A percentile compares a stretch with the other conserved stretches of the same genome.
phyloP scores from a whole-genome alignment of 2,329 filamentous ascomycete genomes.

The Polychaeton citri region DNA sequence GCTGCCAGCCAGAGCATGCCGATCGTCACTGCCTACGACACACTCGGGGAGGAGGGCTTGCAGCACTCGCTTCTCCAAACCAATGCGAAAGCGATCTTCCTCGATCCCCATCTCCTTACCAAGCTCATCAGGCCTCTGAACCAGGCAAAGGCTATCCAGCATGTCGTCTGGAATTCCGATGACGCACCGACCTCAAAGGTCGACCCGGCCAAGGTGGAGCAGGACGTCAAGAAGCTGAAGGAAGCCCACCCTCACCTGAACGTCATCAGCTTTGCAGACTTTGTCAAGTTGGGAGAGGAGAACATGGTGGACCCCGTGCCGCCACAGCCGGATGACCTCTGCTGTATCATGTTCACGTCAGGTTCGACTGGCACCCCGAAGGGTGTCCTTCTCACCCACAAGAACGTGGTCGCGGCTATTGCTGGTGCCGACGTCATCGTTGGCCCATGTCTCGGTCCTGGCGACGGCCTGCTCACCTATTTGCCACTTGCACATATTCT shows the following conservation, averaged over 20 bases:
- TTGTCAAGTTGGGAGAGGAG: slow-evolving; percentile 44
- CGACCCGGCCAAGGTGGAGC: slow-evolving; percentile 33
- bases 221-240: slow-evolving; percentile 41
- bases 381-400: slow-evolving; percentile 73
- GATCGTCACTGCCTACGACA: slow-evolving; percentile 92
- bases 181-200: slow-evolving; percentile 18
- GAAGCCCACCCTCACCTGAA: slow-evolving; percentile 39
- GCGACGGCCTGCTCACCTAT: slow-evolving; percentile 75
- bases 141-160: slow-evolving; percentile 41
- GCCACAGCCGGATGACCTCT: slow-evolving; percentile 62
- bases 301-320: slow-evolving; percentile 59
- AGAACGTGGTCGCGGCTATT: slow-evolving; percentile 64
- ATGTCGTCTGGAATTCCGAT: slow-evolving; percentile 46
- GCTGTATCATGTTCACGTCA: slow-evolving; percentile 73
- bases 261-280: slow-evolving; percentile 42
- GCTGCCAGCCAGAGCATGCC: slow-evolving; percentile 73
- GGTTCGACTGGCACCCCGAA: slow-evolving; percentile 83
- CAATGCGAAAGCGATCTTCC: slow-evolving; percentile 67
- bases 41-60: slow-evolving; percentile 70
- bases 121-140: slow-evolving; percentile 41
- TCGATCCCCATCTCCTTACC: slow-evolving; percentile 61
- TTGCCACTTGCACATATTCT: slow-evolving; percentile 91
- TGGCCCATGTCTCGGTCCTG: slow-evolving; percentile 61
- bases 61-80: slow-evolving; percentile 78
- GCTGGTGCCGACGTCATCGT: slow-evolving; percentile 71